Evolutionary conservation across 2,329 filamentous ascomycete genomes (phyloP).

Genomic region (Paecilomyces sp.): DNA sequence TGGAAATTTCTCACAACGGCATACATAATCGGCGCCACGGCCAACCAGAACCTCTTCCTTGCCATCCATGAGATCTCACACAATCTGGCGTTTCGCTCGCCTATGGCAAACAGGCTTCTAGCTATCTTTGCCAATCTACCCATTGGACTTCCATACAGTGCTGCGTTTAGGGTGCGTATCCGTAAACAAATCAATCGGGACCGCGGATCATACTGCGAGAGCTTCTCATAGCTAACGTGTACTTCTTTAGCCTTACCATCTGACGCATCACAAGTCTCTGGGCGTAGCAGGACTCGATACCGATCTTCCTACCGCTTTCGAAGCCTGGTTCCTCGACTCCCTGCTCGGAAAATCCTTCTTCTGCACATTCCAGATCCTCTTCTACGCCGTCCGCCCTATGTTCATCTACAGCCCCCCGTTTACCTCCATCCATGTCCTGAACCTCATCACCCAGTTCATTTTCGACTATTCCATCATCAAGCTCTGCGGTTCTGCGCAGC

Average conservation of each 20-base stretch:
- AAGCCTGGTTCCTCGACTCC: conserved; percentile 86
- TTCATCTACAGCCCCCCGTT: conserved; percentile 84
- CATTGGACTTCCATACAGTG: conserved; percentile 92
- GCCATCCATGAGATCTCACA: conserved; percentile 99
- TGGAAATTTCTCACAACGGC: conserved; percentile 79
- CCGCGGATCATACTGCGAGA: neutral
- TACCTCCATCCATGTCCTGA: conserved; percentile 76
- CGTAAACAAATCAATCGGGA: neutral
- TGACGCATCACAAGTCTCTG: conserved; percentile 97
- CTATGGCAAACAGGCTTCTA: conserved; percentile 72
- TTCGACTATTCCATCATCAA: conserved; percentile 69
- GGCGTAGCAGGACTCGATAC: conserved; percentile 95
- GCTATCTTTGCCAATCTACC: conserved; percentile 93
- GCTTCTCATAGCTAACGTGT: neutral
- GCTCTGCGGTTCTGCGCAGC: conserved; percentile 45
- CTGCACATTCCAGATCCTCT: conserved; percentile 97
- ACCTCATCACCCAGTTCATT: conserved; percentile 65
- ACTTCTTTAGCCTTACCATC: conserved; percentile 71
- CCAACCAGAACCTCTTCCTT: conserved; percentile 97
- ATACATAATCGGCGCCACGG: conserved; percentile 86
- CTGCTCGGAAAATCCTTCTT: conserved; percentile 97
- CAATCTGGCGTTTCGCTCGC: conserved; percentile 84
- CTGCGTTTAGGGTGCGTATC: conserved; percentile 74
- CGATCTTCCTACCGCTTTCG: conserved; percentile 84
- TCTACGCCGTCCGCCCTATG: conserved; percentile 96